Conservation (phyloP, 2,329 filamentous ascomycete genomes). For the Pseudogymnoascus sp. region DNA sequence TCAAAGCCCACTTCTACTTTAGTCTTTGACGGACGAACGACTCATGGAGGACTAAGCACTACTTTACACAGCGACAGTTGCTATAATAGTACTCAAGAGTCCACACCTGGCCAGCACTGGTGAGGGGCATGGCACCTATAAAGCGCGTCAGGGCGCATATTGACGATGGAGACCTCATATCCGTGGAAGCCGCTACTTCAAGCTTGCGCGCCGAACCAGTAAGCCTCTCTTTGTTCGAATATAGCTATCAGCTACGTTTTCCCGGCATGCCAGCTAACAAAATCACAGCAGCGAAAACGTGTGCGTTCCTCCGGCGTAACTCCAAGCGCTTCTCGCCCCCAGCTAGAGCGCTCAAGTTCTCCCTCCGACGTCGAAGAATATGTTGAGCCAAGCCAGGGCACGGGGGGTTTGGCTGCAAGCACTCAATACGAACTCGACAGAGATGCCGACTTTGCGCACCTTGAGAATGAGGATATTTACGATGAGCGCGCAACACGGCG, state of each 20-base stretch:
- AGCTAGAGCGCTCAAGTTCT: slow-evolving; percentile 10
- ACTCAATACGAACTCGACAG: slow-evolving; percentile 56
- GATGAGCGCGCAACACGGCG: slow-evolving; percentile 58
- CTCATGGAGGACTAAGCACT: not conserved
- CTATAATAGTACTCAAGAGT: not conserved
- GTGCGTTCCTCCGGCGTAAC: not conserved
- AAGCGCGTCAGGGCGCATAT: not conserved
- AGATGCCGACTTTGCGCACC: slow-evolving; percentile 49
- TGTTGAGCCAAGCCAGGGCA: slow-evolving; percentile 12
- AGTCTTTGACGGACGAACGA: not conserved
- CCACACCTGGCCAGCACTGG: not conserved
- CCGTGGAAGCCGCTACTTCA: not conserved
- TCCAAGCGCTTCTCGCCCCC: not conserved
- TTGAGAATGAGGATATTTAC: slow-evolving; percentile 47
- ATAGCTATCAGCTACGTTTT: not conserved
- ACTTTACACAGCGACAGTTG: not conserved
- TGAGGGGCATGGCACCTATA: not conserved
- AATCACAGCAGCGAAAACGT: slow-evolving; percentile 2
- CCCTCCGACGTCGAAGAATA: slow-evolving; percentile 22
- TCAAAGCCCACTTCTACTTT: not conserved
- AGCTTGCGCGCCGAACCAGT: not conserved
- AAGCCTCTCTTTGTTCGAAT: not conserved
- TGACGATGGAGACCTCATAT: not conserved
- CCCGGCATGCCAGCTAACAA: not conserved
- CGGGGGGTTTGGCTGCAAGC: slow-evolving; percentile 24